These are phyloP conservation scores for Ophiostoma montium DNA, from an alignment of 2,329 filamentous ascomycete genomes.

Conservation along the genomic window DNA sequence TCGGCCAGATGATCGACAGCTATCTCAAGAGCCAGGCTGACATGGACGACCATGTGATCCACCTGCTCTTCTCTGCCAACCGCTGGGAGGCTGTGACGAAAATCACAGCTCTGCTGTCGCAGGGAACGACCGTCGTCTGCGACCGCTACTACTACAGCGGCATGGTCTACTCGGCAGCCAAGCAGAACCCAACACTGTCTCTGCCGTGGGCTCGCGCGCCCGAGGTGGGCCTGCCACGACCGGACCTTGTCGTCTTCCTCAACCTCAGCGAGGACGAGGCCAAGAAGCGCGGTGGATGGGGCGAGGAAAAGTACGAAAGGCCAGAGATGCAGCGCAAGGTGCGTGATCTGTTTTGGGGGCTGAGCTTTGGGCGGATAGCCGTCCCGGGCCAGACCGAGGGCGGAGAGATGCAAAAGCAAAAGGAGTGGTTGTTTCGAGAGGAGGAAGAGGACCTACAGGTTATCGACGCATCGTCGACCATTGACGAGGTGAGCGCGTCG, in stretches of 20 bases:
- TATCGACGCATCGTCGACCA: slow-evolving; percentile 36
- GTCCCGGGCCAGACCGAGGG: background rate
- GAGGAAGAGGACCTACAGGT: slow-evolving; percentile 40
- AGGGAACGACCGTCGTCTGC: slow-evolving; percentile 64
- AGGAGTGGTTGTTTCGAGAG: slow-evolving; percentile 27
- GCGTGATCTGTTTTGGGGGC: slow-evolving; percentile 52
- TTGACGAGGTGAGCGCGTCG: slow-evolving; percentile 42
- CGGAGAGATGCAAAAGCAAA: background rate
- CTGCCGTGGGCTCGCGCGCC: slow-evolving; percentile 72
- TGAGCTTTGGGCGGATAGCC: slow-evolving; percentile 31
- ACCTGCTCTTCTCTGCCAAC: slow-evolving; percentile 82
- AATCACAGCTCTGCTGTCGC: slow-evolving; percentile 39
- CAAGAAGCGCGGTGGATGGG: slow-evolving; percentile 68
- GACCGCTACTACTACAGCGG: slow-evolving; percentile 95
- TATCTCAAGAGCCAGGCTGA: slow-evolving; percentile 62
- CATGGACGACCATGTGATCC: slow-evolving; percentile 78
- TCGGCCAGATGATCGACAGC: slow-evolving; percentile 72
- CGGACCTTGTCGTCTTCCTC: slow-evolving; percentile 78
- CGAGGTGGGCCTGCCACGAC: slow-evolving; percentile 73
- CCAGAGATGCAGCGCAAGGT: slow-evolving; percentile 71
- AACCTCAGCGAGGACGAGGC: slow-evolving; percentile 65
- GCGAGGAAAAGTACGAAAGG: slow-evolving; percentile 78
- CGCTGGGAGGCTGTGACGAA: slow-evolving; percentile 58
- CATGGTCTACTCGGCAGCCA: slow-evolving; percentile 84
- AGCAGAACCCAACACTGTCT: slow-evolving; percentile 54